Evolutionary conservation across 2,329 filamentous ascomycete species (phyloP), one percentile per base, ranked within the genome.

Genomic region (Trichoderma sp.): DNA sequence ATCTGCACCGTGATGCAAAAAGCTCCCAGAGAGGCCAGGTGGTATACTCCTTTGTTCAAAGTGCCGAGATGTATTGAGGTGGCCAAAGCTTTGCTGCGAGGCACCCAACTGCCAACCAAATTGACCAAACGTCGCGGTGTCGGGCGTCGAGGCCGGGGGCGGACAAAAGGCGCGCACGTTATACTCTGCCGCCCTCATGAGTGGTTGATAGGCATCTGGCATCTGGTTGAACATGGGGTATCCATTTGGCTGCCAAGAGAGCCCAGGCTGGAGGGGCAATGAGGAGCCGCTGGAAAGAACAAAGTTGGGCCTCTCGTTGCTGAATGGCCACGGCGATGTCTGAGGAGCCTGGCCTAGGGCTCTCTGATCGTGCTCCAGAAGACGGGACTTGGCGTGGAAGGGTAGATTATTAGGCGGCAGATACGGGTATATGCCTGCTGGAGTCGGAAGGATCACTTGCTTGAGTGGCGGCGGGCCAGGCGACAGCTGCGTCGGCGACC

Each of bases 391-490:
- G 10, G 57, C 58, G 27, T 59, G 32, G 65, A 63, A 60, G 70
- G 45, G 61, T 61, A 67, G 70, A 59, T 56, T 67, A 48, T 48
- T 72, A 56, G 37, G 68, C 58, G 42, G 67, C 42, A 12, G 37
- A 59, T 63, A 70, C 64, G 69, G 66, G 12, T 69, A 73, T 27
- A 72, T 63, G 25, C 70, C 70, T 22, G 70, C 70, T n/a, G 74
- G 72, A 15, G 86, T 84, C 3, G 92, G 89, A 32, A 97, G 82
- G 22, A 95, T 84, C 76, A 97, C 88, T 76, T 97, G 93, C 79
- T 97, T 97, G 56, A 88, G 83, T 1, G 92, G 90, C 42, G 92
- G 92, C 6, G 90, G 90, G 42, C 91, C 91, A 39, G 89, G 87
- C 10, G 86, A 88, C 73, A 90, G 87, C 74, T 93, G 90, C 25